Conservation (phyloP, 805 yeast species). For the Candida peoriensis region DNA sequence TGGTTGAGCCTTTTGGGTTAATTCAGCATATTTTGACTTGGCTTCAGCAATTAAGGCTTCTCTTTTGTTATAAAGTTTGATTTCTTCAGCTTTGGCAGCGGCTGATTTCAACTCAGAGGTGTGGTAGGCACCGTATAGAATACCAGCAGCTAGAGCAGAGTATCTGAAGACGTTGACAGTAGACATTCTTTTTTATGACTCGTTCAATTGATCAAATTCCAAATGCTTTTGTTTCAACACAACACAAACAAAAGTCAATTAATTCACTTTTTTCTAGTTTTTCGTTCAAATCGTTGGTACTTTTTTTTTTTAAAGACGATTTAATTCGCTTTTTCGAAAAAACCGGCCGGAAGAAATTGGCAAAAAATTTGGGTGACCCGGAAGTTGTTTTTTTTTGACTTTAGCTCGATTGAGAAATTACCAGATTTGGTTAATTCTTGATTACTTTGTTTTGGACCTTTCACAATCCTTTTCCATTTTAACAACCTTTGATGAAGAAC, state of each 20-base stretch:
- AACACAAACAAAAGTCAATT: too few species aligned
- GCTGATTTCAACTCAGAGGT: slow-evolving; percentile 61
- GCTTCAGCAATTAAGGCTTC: slow-evolving; percentile 81
- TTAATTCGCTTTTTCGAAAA: too few species aligned
- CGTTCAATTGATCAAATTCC: too few species aligned
- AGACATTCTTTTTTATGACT: slow-evolving; percentile 33
- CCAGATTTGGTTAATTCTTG: slow-evolving; percentile 1
- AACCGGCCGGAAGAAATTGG: too few species aligned
- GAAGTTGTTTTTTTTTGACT: too few species aligned
- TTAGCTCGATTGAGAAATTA: slow-evolving; percentile 1
- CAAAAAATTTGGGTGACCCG: too few species aligned
- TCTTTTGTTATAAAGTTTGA: slow-evolving; percentile 55
- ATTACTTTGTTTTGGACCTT: neutral
- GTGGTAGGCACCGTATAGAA: slow-evolving; percentile 84
- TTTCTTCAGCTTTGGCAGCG: slow-evolving; percentile 54
- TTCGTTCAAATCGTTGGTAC: too few species aligned
- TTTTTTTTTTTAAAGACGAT: too few species aligned
- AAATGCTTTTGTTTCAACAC: too few species aligned
- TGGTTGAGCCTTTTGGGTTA: slow-evolving; percentile 42
- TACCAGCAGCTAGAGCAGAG: slow-evolving; percentile 84
- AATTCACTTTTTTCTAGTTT: too few species aligned
- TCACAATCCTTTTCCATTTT: too few species aligned
- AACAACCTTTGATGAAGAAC: too few species aligned
- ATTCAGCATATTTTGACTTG: slow-evolving; percentile 78
- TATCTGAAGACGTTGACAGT: slow-evolving; percentile 72